Percentiles rank a stretch among this genome's conserved stretches.
Evolutionary conservation across 1,284 basidiomycete genomes (phyloP).

Genomic region (Singerocomus rubriflavus): DNA sequence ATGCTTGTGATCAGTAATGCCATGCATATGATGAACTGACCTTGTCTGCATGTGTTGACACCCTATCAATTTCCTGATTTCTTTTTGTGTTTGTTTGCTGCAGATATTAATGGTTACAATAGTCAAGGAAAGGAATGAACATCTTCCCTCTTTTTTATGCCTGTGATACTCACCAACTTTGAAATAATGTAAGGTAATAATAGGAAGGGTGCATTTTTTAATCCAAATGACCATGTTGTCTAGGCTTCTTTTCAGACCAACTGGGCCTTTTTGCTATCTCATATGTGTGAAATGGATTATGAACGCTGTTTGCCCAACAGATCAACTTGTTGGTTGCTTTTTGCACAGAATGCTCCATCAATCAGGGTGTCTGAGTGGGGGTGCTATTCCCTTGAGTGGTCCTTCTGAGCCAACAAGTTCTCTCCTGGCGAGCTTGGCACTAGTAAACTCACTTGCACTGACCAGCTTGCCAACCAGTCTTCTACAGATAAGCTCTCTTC

Average conservation of each 20-base stretch:
- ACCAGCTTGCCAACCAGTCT: background rate
- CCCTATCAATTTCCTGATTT: background rate
- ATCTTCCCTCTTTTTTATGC: background rate
- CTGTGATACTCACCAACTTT: background rate
- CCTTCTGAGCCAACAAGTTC: too few species aligned
- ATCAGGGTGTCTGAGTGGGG: too few species aligned
- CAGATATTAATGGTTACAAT: conserved; percentile 28
- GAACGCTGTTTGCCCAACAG: conserved; percentile 6
- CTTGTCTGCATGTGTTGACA: conserved; percentile 30
- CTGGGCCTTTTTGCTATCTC: background rate
- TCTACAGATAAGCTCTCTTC: too few species aligned
- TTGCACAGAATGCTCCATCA: too few species aligned
- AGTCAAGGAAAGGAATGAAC: conserved; percentile 25
- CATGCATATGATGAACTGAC: conserved; percentile 23
- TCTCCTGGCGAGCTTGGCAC: background rate
- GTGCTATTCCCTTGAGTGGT: too few species aligned
- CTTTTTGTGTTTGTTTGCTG: conserved; percentile 1
- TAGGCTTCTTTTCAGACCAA: conserved; percentile 37
- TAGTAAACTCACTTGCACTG: too few species aligned
- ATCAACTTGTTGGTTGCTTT: conserved; percentile 29
- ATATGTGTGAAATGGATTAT: background rate
- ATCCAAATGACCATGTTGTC: conserved; percentile 38
- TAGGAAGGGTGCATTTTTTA: conserved; percentile 37
- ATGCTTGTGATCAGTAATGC: conserved; percentile 10
- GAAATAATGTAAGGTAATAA: conserved; percentile 6